These are phyloP conservation scores for Vigna radiata DNA, from an alignment of 306 rosid species.

Conservation along the genomic window DNA sequence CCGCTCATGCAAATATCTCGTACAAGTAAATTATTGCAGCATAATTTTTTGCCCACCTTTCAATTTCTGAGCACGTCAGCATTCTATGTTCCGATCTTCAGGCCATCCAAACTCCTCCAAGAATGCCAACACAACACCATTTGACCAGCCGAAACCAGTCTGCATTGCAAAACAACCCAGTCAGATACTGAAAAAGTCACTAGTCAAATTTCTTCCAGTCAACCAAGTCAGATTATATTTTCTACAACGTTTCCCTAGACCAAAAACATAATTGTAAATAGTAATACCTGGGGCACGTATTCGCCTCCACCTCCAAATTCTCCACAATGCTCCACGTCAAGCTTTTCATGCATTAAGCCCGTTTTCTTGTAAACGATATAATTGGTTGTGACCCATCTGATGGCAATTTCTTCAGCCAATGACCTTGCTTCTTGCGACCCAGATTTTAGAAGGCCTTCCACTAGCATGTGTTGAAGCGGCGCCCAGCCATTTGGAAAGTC, in stretches of 20 bases:
- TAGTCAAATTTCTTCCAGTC: conserved; percentile 15
- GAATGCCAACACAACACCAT: conserved; percentile 89
- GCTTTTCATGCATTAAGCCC: conserved; percentile 84
- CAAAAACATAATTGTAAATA: background rate
- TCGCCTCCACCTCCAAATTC: conserved; percentile 88
- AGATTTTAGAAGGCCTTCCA: conserved; percentile 80
- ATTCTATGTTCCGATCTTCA: conserved; percentile 60
- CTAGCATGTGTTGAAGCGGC: conserved; percentile 93
- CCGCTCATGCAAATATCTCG: background rate
- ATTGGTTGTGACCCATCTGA: conserved; percentile 83
- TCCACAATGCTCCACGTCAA: conserved; percentile 74
- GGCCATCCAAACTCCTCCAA: conserved; percentile 99
- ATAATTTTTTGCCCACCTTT: background rate
- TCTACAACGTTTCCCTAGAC: conserved; percentile 9
- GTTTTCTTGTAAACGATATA: conserved; percentile 75
- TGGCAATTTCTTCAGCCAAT: conserved; percentile 77
- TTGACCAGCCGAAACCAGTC: conserved; percentile 99
- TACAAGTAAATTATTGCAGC: conserved; percentile 9
- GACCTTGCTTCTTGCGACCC: conserved; percentile 73
- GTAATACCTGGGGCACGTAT: conserved; percentile 74
- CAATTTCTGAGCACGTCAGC: conserved; percentile 45
- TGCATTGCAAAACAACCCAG: conserved; percentile 51
- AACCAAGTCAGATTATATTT: background rate
- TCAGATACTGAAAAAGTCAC: background rate
- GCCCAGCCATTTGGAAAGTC: conserved; percentile 99